A percentile compares a stretch with the other conserved stretches of the same genome.
These are phyloP conservation scores for Daldinia loculata DNA, from an alignment of 495 filamentous ascomycete genomes.

Conservation along the genomic window DNA sequence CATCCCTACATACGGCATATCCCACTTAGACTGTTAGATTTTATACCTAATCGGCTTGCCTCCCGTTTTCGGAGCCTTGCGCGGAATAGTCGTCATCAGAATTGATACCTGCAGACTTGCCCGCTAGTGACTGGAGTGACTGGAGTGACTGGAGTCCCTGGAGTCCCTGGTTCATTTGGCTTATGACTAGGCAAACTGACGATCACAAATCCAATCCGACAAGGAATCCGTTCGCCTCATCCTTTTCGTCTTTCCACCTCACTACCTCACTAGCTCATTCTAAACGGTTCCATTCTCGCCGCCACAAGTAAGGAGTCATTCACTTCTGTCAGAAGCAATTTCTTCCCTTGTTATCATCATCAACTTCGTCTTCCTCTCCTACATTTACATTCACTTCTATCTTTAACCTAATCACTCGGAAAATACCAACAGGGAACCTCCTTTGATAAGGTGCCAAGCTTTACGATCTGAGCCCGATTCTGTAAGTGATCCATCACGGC, in stretches of 20 bases:
- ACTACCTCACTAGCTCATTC: constrained; percentile 24
- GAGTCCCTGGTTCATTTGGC: constrained; percentile 30
- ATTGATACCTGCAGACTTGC: constrained; percentile 31
- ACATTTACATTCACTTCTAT: constrained; percentile 22
- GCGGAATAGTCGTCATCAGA: constrained; percentile 44
- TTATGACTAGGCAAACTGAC: constrained; percentile 28
- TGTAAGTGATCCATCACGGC: constrained; percentile 40
- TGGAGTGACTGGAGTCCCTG: constrained; percentile 17
- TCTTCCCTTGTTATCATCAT: not conserved
- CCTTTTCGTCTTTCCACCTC: constrained; percentile 32
- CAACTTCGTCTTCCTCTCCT: constrained; percentile 18
- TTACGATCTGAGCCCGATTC: constrained; percentile 12
- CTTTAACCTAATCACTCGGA: constrained; percentile 16
- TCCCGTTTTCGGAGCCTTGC: constrained; percentile 49
- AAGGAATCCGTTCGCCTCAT: constrained; percentile 38
- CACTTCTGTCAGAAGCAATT: constrained; percentile 3
- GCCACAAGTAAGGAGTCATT: constrained; percentile 39
- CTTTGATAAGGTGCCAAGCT: constrained; percentile 19
- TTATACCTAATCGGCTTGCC: constrained; percentile 42
- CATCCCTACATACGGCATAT: constrained; percentile 41
- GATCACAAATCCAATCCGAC: constrained; percentile 37
- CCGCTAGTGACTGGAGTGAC: constrained; percentile 24
- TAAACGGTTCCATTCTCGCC: constrained; percentile 40
- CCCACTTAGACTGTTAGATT: constrained; percentile 8
- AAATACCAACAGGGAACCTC: not conserved